Conservation (phyloP, 345 rosid genomes). For the Atalantia buxifolia region DNA sequence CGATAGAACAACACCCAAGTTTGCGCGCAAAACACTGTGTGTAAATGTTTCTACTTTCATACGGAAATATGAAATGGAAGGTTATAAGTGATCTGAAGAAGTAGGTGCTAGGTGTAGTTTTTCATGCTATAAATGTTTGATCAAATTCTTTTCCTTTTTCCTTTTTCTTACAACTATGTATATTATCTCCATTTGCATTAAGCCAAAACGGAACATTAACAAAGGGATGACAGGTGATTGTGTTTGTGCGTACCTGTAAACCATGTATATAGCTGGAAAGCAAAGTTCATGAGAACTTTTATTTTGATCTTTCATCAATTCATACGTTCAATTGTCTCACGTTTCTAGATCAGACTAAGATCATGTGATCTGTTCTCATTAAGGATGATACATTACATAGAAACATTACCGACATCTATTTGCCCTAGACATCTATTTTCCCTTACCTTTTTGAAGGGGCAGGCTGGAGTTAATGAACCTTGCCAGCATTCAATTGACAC, state of each 20-base stretch:
- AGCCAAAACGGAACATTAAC: neutral
- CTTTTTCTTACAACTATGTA: too few relatives aligned
- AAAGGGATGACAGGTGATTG: neutral
- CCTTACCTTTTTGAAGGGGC: neutral
- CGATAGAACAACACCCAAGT: neutral
- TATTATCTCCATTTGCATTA: too few relatives aligned
- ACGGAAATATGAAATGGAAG: neutral
- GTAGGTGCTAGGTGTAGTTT: too few relatives aligned
- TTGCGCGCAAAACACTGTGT: neutral
- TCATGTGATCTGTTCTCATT: neutral
- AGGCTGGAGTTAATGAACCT: neutral
- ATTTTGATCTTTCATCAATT: neutral
- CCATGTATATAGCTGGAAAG: neutral
- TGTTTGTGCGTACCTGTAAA: neutral
- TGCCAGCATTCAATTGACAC: neutral
- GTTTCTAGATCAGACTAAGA: neutral
- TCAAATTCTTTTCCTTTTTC: too few relatives aligned
- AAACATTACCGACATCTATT: neutral
- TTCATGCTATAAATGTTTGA: too few relatives aligned
- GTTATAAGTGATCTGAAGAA: too few relatives aligned
- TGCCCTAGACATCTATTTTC: neutral
- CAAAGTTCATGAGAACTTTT: neutral
- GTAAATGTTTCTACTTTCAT: neutral
- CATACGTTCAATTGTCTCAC: neutral
- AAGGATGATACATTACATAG: too few relatives aligned